A percentile compares a stretch with the other conserved stretches of the same genome.
Evolutionary conservation across 139 green algal genomes (phyloP).

Genomic region (Zygnema cylindricum): DNA sequence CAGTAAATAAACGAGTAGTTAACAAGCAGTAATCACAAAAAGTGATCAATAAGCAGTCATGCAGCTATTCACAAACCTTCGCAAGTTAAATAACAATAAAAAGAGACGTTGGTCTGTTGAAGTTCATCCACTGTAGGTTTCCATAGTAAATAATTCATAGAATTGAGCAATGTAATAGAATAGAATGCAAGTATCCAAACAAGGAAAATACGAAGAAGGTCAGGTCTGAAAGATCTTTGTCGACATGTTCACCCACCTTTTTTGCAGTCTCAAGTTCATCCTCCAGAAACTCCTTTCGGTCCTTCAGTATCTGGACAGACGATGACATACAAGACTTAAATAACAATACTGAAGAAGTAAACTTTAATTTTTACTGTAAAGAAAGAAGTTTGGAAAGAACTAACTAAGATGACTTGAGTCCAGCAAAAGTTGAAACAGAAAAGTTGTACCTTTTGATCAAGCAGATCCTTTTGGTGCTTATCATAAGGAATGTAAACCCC

Average conservation of each 20-base stretch:
- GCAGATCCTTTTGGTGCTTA: constrained; percentile 72
- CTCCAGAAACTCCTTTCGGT: constrained; percentile 62
- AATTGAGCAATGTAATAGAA: background rate
- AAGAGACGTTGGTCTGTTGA: background rate
- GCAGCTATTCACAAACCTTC: too few species aligned
- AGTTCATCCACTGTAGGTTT: background rate
- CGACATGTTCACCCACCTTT: constrained; percentile 34
- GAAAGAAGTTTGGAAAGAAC: background rate
- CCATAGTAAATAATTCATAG: background rate
- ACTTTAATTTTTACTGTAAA: background rate
- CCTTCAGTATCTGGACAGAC: constrained; percentile 42
- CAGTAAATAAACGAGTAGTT: too few species aligned
- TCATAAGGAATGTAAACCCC: constrained; percentile 83
- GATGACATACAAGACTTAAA: too few species aligned
- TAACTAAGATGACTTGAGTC: background rate
- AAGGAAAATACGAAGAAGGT: background rate
- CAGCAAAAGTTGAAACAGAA: background rate
- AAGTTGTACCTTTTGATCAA: constrained; percentile 65
- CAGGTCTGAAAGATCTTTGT: background rate
- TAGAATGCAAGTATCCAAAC: background rate
- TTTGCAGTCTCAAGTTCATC: constrained; percentile 52
- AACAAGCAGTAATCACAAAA: too few species aligned
- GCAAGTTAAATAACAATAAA: background rate
- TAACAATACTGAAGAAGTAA: background rate
- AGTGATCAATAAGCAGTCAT: too few species aligned